phyloP scores from a whole-genome alignment of 129 eudicot species.

The Escallonia herrerae region DNA sequence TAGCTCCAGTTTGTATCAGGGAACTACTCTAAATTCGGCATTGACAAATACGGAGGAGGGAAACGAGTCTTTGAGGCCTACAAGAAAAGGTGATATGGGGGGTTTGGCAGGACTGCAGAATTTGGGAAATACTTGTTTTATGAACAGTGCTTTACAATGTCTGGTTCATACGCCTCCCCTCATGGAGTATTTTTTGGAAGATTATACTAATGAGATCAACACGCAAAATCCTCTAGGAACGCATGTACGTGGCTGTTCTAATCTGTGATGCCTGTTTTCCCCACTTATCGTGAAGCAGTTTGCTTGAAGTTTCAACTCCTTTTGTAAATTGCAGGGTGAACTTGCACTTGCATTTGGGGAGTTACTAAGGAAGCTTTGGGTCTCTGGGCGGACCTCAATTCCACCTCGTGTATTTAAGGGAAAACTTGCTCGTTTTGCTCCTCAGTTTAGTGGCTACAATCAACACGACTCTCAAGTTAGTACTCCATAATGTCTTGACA shows the following conservation, averaged over 20 bases:
- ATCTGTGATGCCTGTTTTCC: not conserved
- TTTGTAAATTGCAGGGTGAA: constrained; percentile 65
- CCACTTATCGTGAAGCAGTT: not conserved
- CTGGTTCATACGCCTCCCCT: constrained; percentile 88
- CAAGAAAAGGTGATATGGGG: constrained; percentile 44
- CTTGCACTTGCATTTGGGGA: constrained; percentile 98
- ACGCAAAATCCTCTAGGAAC: constrained; percentile 83
- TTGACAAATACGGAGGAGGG: constrained; percentile 50
- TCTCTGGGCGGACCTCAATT: constrained; percentile 68
- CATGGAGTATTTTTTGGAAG: constrained; percentile 77
- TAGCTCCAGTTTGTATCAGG: constrained; percentile 38
- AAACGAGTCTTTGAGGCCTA: constrained; percentile 30
- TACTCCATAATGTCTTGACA: constrained; percentile 20
- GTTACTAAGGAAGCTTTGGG: constrained; percentile 86
- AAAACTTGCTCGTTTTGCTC: constrained; percentile 97
- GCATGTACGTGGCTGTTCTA: constrained; percentile 49
- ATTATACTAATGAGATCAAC: constrained; percentile 84
- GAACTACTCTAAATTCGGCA: constrained; percentile 32
- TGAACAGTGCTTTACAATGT: constrained; percentile 97
- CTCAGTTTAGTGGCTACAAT: constrained; percentile 98
- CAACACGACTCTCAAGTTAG: constrained; percentile 98
- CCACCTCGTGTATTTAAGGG: constrained; percentile 94
- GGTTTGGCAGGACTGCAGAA: constrained; percentile 96
- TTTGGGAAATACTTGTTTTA: constrained; percentile 95
- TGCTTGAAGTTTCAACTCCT: constrained; percentile 14